Evolutionary conservation across 495 filamentous ascomycete species (phyloP).

Genomic region (Podospora tetraspora): DNA sequence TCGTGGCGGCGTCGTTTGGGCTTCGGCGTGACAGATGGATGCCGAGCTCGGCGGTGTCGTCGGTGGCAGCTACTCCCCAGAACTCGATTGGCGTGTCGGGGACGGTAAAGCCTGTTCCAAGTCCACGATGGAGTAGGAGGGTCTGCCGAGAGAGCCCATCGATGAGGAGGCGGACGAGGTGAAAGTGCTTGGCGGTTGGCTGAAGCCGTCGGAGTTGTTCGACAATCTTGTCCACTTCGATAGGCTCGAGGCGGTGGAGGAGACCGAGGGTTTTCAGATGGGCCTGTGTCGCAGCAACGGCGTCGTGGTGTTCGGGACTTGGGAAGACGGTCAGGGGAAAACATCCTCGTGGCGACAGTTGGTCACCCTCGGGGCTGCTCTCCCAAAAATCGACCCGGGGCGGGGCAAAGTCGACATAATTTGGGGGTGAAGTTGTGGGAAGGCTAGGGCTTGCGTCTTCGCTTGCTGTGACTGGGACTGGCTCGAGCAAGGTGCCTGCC

Average conservation of each 20-base stretch:
- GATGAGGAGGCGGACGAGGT: conserved; percentile 15
- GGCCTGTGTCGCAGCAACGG: conserved; percentile 19
- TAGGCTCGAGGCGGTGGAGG: conserved; percentile 19
- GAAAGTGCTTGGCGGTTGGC: conserved; percentile 5
- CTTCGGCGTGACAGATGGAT: conserved; percentile 24
- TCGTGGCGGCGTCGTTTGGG: conserved; percentile 21
- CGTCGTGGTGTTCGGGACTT: conserved; percentile 14
- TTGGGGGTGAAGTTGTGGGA: background rate
- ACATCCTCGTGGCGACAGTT: conserved; percentile 18
- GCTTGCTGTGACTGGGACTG: background rate
- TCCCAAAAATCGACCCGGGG: conserved; percentile 23
- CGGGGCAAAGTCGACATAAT: conserved; percentile 13
- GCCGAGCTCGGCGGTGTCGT: conserved; percentile 1
- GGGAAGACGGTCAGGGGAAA: conserved; percentile 16
- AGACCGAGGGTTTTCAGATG: conserved; percentile 23
- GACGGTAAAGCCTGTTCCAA: conserved; percentile 24
- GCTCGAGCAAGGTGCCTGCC: conserved; percentile 5
- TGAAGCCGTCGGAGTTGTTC: conserved; percentile 17
- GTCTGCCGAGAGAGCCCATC: conserved; percentile 17
- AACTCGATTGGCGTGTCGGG: conserved; percentile 21
- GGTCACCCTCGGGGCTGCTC: conserved; percentile 8
- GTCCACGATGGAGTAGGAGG: conserved; percentile 21
- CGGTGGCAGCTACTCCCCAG: conserved; percentile 20
- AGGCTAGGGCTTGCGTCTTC: background rate
- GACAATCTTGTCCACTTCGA: conserved; percentile 18